Conservation (phyloP, 371 early-diverging fungal species). For the Mortierella sp. region DNA sequence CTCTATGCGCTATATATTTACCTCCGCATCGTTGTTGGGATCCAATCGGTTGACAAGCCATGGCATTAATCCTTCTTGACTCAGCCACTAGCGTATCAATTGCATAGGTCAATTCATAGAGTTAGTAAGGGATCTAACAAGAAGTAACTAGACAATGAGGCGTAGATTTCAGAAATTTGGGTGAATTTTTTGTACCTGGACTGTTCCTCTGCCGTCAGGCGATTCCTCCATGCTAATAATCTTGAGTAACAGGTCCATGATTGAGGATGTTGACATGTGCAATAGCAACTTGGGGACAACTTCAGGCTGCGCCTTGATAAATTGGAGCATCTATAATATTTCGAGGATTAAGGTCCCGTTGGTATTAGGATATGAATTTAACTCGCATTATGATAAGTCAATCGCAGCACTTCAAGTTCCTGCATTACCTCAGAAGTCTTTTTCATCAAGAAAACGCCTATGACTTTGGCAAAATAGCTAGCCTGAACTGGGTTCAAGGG, state of each 20-base stretch:
- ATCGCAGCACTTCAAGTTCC: neutral
- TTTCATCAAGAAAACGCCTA: conserved; percentile 85
- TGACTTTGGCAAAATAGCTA: conserved; percentile 90
- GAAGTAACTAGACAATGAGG: neutral
- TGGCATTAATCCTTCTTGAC: conserved; percentile 80
- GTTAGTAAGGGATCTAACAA: neutral
- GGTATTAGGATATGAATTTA: neutral
- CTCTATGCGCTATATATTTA: conserved; percentile 34
- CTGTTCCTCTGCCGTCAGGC: conserved; percentile 83
- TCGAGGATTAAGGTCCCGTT: neutral
- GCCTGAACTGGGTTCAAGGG: conserved; percentile 85
- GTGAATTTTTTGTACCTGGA: conserved; percentile 63
- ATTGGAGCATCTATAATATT: conserved; percentile 68
- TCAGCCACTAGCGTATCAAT: conserved; percentile 78
- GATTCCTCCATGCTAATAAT: conserved; percentile 92
- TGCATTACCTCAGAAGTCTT: conserved; percentile 78
- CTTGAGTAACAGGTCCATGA: conserved; percentile 92
- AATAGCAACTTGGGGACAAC: conserved; percentile 71
- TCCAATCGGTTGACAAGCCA: conserved; percentile 82
- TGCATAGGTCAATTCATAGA: neutral
- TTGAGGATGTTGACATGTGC: conserved; percentile 88
- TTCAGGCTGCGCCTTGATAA: conserved; percentile 73
- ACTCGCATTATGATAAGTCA: too few relatives aligned
- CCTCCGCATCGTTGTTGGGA: conserved; percentile 81
- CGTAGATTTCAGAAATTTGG: neutral